phyloP scores from a whole-genome alignment of 345 rosid species.

The Mallotus nudiflorus region DNA sequence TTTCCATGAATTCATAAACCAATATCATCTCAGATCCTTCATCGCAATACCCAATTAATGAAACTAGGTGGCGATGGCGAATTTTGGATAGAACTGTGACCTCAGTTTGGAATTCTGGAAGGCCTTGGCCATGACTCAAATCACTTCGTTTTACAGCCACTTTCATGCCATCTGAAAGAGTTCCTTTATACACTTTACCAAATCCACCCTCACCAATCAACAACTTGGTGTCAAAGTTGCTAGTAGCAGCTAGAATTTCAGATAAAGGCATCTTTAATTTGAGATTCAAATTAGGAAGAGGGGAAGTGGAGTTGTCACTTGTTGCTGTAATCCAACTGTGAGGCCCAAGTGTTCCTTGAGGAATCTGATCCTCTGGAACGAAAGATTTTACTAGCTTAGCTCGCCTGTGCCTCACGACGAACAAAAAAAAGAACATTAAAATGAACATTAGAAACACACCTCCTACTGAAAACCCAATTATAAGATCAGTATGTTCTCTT shows the following conservation, averaged over 20 bases:
- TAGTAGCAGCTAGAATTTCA: conserved; percentile 14
- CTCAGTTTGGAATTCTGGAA: too few species aligned
- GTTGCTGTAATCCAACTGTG: conserved; percentile 2
- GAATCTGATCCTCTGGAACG: background rate
- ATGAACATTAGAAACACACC: too few species aligned
- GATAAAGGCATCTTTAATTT: conserved; percentile 22
- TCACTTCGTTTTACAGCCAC: conserved; percentile 24
- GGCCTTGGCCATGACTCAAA: conserved; percentile 3
- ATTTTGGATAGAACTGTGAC: too few species aligned
- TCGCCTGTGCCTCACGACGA: background rate
- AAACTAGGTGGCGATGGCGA: too few species aligned
- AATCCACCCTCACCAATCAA: conserved; percentile 23
- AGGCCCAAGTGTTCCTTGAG: too few species aligned
- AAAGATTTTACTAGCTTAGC: background rate
- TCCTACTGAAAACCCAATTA: too few species aligned
- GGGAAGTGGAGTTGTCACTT: background rate
- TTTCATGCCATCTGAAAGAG: conserved; percentile 1
- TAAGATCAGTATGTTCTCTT: too few species aligned
- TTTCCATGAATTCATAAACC: too few species aligned
- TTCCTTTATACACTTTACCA: too few species aligned
- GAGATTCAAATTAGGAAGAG: conserved; percentile 15
- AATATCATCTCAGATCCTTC: too few species aligned
- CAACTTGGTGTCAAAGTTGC: background rate
- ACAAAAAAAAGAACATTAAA: too few species aligned
- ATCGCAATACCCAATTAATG: too few species aligned